Percentiles rank a stretch among this genome's conserved stretches.
Conservation (phyloP, 2,329 filamentous ascomycete species). For the Elsinoe batatas region DNA sequence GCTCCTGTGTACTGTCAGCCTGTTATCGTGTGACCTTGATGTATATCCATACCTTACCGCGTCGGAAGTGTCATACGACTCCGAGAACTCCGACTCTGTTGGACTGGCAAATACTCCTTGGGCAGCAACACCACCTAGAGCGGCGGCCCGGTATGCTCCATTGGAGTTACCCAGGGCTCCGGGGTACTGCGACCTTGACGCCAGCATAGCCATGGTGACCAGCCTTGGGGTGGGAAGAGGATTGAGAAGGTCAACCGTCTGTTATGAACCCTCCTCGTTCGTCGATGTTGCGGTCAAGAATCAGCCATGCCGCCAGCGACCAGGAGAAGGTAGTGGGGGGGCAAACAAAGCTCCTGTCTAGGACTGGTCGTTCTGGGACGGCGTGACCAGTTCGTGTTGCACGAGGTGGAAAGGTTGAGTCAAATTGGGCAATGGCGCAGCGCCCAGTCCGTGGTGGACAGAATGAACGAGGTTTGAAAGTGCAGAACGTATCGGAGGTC, state of each 20-base stretch:
- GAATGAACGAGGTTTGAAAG: neutral
- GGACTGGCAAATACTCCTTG: conserved; percentile 61
- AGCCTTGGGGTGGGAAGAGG: conserved; percentile 5
- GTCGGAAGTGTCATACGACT: conserved; percentile 61
- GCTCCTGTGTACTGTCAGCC: conserved; percentile 32
- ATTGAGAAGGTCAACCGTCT: neutral
- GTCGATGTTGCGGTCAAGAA: conserved; percentile 2
- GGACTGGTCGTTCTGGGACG: neutral
- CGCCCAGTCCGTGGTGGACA: neutral
- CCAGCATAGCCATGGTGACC: conserved; percentile 61
- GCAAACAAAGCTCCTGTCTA: conserved; percentile 10
- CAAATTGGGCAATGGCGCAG: neutral
- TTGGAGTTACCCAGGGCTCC: conserved; percentile 30
- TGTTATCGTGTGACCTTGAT: neutral
- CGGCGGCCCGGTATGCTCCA: conserved; percentile 28
- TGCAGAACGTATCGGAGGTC: conserved; percentile 4
- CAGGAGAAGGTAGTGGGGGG: neutral
- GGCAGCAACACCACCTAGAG: neutral
- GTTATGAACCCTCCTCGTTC: conserved; percentile 2
- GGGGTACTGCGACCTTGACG: conserved; percentile 62
- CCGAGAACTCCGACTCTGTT: conserved; percentile 87
- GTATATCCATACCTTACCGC: conserved; percentile 34
- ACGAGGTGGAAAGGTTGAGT: neutral
- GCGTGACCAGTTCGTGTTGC: neutral
- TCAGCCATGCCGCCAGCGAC: conserved; percentile 8